phyloP scores from a whole-genome alignment of 2,329 filamentous ascomycete species.

The Penicillium sp. region DNA sequence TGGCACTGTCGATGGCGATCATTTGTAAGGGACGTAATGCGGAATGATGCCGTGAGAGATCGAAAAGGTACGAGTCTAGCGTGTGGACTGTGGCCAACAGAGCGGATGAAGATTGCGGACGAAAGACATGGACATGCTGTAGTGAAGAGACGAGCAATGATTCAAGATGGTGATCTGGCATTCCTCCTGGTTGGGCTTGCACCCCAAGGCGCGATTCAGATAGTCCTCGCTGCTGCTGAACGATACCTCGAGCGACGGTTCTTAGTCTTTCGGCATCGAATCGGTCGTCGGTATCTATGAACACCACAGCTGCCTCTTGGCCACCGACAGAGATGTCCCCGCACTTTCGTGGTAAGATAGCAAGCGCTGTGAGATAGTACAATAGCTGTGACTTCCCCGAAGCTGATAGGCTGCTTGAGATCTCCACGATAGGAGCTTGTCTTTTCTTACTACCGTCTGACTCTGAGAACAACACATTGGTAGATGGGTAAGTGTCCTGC shows the following conservation, averaged over 20 bases:
- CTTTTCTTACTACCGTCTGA: slow-evolving; percentile 6
- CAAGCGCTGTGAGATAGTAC: slow-evolving; percentile 52
- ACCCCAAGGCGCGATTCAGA: neutral
- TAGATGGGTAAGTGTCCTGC: neutral
- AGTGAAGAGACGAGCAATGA: slow-evolving; percentile 41
- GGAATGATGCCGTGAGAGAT: slow-evolving; percentile 44
- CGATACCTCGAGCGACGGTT: slow-evolving; percentile 26
- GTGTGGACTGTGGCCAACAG: slow-evolving; percentile 49
- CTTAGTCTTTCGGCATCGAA: slow-evolving; percentile 52
- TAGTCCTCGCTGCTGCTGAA: slow-evolving; percentile 16
- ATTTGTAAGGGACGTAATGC: slow-evolving; percentile 46
- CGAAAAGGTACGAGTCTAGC: slow-evolving; percentile 52
- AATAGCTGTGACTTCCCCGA: slow-evolving; percentile 59
- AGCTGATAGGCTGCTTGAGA: slow-evolving; percentile 50
- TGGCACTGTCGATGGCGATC: slow-evolving; percentile 55
- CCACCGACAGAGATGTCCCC: slow-evolving; percentile 40
- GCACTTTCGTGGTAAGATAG: slow-evolving; percentile 47
- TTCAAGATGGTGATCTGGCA: slow-evolving; percentile 14
- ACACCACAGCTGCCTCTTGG: slow-evolving; percentile 49
- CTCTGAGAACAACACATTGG: slow-evolving; percentile 6
- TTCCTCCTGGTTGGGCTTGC: neutral
- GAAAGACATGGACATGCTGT: slow-evolving; percentile 58
- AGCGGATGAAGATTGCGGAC: slow-evolving; percentile 50
- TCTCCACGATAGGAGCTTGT: slow-evolving; percentile 47
- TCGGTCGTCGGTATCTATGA: slow-evolving; percentile 55